phyloP scores from a whole-genome alignment of 2,329 filamentous ascomycete genomes.

The Trichoderma breve region DNA sequence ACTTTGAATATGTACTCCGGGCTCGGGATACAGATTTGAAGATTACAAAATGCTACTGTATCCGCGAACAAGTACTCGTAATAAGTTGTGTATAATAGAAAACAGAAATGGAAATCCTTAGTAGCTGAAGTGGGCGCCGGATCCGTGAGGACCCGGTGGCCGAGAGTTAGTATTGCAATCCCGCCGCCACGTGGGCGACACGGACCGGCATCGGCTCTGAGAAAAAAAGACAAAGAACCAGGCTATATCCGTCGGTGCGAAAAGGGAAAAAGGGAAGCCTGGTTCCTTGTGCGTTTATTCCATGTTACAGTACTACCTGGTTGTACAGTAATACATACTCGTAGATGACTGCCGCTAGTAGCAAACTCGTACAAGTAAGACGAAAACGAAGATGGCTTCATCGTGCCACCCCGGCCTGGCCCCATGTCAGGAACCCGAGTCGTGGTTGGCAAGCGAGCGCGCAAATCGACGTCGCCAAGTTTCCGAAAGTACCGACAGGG shows the following conservation, averaged over 20 bases:
- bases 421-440: constrained; percentile 17
- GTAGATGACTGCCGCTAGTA: background rate
- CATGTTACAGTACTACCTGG: background rate
- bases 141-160: background rate
- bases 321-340: background rate
- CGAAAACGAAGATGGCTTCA: constrained; percentile 5
- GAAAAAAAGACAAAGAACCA: background rate
- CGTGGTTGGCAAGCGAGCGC: constrained; percentile 15
- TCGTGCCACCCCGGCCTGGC: background rate
- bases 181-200: constrained; percentile 8
- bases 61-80: background rate
- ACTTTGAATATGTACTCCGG: background rate
- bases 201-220: background rate
- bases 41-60: background rate
- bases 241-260: background rate
- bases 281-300: background rate
- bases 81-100: background rate
- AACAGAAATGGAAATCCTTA: background rate
- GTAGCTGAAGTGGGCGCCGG: background rate
- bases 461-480: constrained; percentile 17
- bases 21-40: background rate
- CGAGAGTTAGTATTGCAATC: background rate
- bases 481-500: constrained; percentile 17
- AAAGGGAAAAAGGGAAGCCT: background rate
- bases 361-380: background rate